Percentiles rank a stretch among this genome's conserved stretches.
Evolutionary conservation across 2,329 filamentous ascomycete species (phyloP).

Genomic region (Colletotrichum chlorophyti): DNA sequence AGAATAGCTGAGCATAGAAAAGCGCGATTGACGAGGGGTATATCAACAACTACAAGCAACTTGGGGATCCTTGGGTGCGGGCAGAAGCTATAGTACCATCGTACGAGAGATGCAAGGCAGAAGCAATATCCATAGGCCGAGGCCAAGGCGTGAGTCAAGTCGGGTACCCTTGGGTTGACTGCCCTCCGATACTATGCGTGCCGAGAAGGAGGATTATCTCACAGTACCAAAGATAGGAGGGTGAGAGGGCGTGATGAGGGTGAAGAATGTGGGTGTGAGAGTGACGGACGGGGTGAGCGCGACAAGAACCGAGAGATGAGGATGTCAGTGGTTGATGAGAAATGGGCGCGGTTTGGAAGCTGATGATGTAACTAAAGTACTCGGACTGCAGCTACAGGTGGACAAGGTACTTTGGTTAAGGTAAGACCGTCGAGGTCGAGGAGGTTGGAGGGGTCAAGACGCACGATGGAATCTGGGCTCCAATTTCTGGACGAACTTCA

Average conservation of each 20-base stretch:
- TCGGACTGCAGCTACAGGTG: constrained; percentile 16
- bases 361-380: constrained; percentile 29
- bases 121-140: constrained; percentile 23
- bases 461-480: background rate
- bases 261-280: constrained; percentile 13
- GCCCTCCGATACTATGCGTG: constrained; percentile 4
- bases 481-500: background rate
- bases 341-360: constrained; percentile 1
- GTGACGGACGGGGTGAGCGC: background rate
- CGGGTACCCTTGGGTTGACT: no score
- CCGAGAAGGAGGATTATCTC: background rate
- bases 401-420: constrained; percentile 14
- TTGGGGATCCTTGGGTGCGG: constrained; percentile 7
- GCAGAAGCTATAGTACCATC: constrained; percentile 8
- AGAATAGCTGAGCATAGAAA: no score
- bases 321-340: background rate
- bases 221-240: no score
- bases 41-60: constrained; percentile 17
- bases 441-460: constrained; percentile 20
- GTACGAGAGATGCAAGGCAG: constrained; percentile 25
- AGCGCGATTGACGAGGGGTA: constrained; percentile 7
- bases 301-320: background rate
- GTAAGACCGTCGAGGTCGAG: background rate
- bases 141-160: constrained; percentile 25
- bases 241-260: background rate